These are phyloP conservation scores for Gymnopilus dilepis DNA, from an alignment of 768 basidiomycete genomes.

Conservation along the genomic window DNA sequence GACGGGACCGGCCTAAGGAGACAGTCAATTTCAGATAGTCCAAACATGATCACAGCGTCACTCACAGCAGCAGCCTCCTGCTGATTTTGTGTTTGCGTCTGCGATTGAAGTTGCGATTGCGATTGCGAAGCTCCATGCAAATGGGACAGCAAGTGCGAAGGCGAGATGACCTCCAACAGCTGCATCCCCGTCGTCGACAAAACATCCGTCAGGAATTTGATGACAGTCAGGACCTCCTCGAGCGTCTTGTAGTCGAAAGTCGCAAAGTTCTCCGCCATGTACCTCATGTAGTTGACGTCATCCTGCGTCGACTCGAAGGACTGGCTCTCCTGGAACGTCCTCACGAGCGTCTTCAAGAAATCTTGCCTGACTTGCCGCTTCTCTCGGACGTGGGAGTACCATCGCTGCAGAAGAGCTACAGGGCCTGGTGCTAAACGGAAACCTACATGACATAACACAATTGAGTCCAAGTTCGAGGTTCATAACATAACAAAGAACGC, in stretches of 20 bases:
- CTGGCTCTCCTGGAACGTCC: slow-evolving; percentile 79
- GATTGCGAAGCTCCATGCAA: slow-evolving; percentile 41
- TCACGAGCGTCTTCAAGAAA: slow-evolving; percentile 82
- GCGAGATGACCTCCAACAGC: slow-evolving; percentile 75
- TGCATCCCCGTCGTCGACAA: slow-evolving; percentile 84
- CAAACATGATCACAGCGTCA: slow-evolving; percentile 15
- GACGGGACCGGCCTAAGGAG: slow-evolving; percentile 25
- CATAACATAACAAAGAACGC: slow-evolving; percentile 7
- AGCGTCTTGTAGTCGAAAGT: slow-evolving; percentile 93
- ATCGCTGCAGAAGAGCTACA: slow-evolving; percentile 80
- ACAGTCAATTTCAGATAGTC: neutral
- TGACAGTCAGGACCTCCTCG: slow-evolving; percentile 88
- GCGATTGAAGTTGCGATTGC: neutral
- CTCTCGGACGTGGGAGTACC: slow-evolving; percentile 92
- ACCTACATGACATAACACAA: slow-evolving; percentile 43
- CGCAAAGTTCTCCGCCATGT: slow-evolving; percentile 94
- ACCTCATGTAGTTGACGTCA: slow-evolving; percentile 86
- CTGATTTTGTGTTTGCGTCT: slow-evolving; percentile 13
- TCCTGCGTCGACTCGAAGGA: slow-evolving; percentile 67
- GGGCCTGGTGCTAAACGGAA: slow-evolving; percentile 69
- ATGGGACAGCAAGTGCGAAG: slow-evolving; percentile 69
- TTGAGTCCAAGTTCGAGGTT: no score
- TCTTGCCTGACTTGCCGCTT: slow-evolving; percentile 87
- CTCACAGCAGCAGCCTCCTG: slow-evolving; percentile 17
- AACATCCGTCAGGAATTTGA: slow-evolving; percentile 76